Conservation (phyloP, 1,284 basidiomycete species). For the Vanrija humicola region DNA sequence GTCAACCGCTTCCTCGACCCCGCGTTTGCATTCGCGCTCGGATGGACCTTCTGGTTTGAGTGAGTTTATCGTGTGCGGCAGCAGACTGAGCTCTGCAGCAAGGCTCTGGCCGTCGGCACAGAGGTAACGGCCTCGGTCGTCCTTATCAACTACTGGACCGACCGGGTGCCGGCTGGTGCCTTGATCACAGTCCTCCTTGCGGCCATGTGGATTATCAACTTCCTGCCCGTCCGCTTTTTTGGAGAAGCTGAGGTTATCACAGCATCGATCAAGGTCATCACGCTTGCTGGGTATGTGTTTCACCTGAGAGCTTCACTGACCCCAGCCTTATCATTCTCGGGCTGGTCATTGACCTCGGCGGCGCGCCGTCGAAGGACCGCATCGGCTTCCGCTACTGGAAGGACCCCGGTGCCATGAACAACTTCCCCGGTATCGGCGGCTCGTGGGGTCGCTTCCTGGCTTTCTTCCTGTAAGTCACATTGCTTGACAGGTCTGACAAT, state of each 20-base stretch:
- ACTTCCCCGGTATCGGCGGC: slow-evolving; percentile 53
- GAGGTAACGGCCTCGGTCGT: slow-evolving; percentile 75
- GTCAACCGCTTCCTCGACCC: slow-evolving; percentile 53
- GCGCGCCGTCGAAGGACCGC: slow-evolving; percentile 44
- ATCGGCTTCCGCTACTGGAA: slow-evolving; percentile 53
- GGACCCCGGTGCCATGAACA: slow-evolving; percentile 49
- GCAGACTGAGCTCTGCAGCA: slow-evolving; percentile 27
- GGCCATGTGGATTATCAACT: slow-evolving; percentile 50
- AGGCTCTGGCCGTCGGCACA: slow-evolving; percentile 29
- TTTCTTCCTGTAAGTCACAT: slow-evolving; percentile 1
- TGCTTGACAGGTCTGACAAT: too few species aligned
- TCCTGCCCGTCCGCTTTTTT: slow-evolving; percentile 24
- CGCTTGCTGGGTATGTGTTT: slow-evolving; percentile 58
- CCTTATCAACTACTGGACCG: slow-evolving; percentile 66
- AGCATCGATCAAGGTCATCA: slow-evolving; percentile 69
- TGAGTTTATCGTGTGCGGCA: slow-evolving; percentile 49
- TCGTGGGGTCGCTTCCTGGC: slow-evolving; percentile 34
- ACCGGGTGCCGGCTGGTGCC: slow-evolving; percentile 24
- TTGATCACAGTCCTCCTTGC: slow-evolving; percentile 1
- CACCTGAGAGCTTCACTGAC: slow-evolving; percentile 30
- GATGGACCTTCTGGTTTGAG: slow-evolving; percentile 79
- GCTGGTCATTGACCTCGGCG: slow-evolving; percentile 25
- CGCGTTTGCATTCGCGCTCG: slow-evolving; percentile 69
- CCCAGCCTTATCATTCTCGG: slow-evolving; percentile 52
- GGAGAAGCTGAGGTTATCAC: slow-evolving; percentile 50